A percentile compares a stretch with the other conserved stretches of the same genome.
Conservation (phyloP, 176 grass and related monocot species). For the Aegilops bicornis region DNA sequence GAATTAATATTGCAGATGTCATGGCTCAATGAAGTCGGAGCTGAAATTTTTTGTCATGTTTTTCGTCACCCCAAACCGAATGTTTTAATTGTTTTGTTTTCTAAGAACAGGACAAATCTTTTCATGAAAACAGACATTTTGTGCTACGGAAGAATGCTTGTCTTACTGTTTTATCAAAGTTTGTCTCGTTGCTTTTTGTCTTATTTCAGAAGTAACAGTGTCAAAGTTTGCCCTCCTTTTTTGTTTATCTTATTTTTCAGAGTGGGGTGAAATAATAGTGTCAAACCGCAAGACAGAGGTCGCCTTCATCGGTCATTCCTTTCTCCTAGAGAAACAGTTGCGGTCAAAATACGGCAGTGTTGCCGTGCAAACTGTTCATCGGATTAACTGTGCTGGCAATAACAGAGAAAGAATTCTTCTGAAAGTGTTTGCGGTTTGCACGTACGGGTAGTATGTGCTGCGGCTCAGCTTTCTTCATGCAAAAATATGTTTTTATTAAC, state of each 20-base stretch:
- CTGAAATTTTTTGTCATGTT: background rate
- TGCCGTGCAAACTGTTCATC: background rate
- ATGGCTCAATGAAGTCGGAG: background rate
- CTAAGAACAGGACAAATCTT: background rate
- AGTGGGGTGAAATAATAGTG: background rate
- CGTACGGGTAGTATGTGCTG: no score
- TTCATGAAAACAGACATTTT: background rate
- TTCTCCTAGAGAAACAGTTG: background rate
- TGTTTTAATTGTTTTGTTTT: background rate
- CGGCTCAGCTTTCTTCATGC: no score
- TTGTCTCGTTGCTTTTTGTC: background rate
- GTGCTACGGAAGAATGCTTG: background rate
- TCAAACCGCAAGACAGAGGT: background rate
- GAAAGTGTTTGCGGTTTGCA: no score
- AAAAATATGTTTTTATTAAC: no score
- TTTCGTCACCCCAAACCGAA: background rate
- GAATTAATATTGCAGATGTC: background rate
- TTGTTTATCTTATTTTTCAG: background rate
- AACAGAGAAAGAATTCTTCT: no score
- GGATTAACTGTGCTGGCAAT: no score
- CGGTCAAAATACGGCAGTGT: background rate
- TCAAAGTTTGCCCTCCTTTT: background rate
- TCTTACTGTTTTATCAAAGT: no score
- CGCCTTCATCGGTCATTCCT: background rate
- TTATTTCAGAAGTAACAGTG: no score